Evolutionary conservation across 2,329 filamentous ascomycete species (phyloP).

Genomic region (Neofusicoccum cordaticola): DNA sequence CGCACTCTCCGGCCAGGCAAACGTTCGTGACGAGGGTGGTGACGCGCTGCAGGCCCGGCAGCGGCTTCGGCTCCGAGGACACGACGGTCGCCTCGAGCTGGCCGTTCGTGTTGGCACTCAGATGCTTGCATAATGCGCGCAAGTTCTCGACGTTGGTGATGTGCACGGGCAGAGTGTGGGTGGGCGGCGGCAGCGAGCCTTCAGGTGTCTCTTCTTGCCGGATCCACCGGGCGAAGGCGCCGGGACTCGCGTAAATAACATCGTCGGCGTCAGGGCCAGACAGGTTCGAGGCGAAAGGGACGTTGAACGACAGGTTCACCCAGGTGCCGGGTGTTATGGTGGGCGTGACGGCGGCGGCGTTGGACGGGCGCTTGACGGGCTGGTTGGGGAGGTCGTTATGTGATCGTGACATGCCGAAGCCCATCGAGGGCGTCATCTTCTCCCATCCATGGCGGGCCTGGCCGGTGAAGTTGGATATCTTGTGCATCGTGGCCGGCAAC

Average conservation of each 20-base stretch:
- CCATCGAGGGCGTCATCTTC: slow-evolving; percentile 60
- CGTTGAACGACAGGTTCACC: slow-evolving; percentile 94
- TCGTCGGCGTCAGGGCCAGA: slow-evolving; percentile 91
- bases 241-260: slow-evolving; percentile 85
- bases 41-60: slow-evolving; percentile 50
- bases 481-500: slow-evolving; percentile 54
- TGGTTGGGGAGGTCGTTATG: slow-evolving; percentile 54
- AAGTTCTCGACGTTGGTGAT: slow-evolving; percentile 79
- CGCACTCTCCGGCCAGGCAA: slow-evolving; percentile 82
- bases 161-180: slow-evolving; percentile 90
- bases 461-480: slow-evolving; percentile 66
- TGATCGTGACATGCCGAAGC: slow-evolving; percentile 61
- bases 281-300: slow-evolving; percentile 90
- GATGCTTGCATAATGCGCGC: slow-evolving; percentile 74
- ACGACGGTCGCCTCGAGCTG: slow-evolving; percentile 80
- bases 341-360: slow-evolving; percentile 50
- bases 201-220: slow-evolving; percentile 85
- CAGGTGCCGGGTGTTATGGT: slow-evolving; percentile 70
- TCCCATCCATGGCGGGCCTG: slow-evolving; percentile 66
- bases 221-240: slow-evolving; percentile 88
- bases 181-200: slow-evolving; percentile 60
- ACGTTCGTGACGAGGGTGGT: slow-evolving; percentile 70
- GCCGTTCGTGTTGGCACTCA: slow-evolving; percentile 63
- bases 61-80: slow-evolving; percentile 70
- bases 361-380: slow-evolving; percentile 56